Conservation (phyloP, 1,284 basidiomycete species). For the Heimioporus retisporus region DNA sequence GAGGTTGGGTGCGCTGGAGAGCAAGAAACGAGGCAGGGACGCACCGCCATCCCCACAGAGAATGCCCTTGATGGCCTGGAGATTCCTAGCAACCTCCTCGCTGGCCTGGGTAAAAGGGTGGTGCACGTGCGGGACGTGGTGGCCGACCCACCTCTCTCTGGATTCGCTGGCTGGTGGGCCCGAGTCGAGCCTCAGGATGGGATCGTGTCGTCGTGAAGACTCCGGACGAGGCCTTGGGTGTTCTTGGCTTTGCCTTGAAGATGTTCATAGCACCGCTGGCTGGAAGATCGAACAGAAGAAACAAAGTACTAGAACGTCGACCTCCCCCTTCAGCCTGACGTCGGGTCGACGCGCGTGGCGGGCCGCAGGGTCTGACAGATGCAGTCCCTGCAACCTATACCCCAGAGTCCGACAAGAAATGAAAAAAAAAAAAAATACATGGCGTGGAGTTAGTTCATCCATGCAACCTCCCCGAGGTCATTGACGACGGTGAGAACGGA, state of each 20-base stretch:
- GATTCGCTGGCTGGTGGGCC: slow-evolving; percentile 80
- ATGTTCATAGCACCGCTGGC: slow-evolving; percentile 78
- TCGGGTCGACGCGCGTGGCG: slow-evolving; percentile 4
- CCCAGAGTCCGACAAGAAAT: too few species aligned
- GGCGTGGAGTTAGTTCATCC: slow-evolving; percentile 74
- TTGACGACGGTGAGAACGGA: slow-evolving; percentile 83
- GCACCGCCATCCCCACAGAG: slow-evolving; percentile 89
- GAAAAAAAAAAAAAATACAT: slow-evolving; percentile 42
- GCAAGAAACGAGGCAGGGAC: slow-evolving; percentile 30
- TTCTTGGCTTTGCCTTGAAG: slow-evolving; percentile 91
- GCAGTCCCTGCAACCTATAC: background rate
- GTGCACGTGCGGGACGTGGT: slow-evolving; percentile 1
- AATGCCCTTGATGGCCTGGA: slow-evolving; percentile 90
- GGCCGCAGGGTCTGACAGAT: slow-evolving; percentile 28
- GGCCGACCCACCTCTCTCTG: slow-evolving; percentile 75
- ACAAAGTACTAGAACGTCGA: slow-evolving; percentile 1
- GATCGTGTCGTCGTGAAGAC: slow-evolving; percentile 84
- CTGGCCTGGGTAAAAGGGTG: slow-evolving; percentile 64
- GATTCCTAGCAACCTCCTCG: slow-evolving; percentile 91
- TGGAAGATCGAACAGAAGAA: slow-evolving; percentile 13
- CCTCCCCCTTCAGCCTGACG: slow-evolving; percentile 16
- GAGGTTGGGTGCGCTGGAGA: slow-evolving; percentile 16
- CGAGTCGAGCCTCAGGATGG: slow-evolving; percentile 80
- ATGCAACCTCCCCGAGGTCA: slow-evolving; percentile 79
- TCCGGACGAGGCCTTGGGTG: slow-evolving; percentile 87